Percentiles rank a stretch among this genome's conserved stretches.
Evolutionary conservation across 1,284 basidiomycete species (phyloP).

Genomic region (Melampsora americana): DNA sequence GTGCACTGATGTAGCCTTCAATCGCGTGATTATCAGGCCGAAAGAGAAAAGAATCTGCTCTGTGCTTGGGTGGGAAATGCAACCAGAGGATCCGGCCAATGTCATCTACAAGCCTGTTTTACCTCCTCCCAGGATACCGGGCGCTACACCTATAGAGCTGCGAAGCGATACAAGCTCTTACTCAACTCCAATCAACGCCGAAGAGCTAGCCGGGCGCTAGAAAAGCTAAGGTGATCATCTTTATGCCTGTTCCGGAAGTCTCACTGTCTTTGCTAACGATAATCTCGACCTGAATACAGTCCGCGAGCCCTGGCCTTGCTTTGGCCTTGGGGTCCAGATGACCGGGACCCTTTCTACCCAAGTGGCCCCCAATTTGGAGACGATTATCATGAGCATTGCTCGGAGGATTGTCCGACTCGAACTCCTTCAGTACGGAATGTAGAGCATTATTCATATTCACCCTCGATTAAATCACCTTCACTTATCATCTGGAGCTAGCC

Average conservation of each 20-base stretch:
- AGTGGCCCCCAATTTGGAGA: slow-evolving; percentile 27
- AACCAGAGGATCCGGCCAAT: slow-evolving; percentile 20
- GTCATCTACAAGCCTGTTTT: slow-evolving; percentile 38
- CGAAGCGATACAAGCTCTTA: not conserved
- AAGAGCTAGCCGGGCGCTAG: slow-evolving; percentile 22
- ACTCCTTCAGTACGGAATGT: not conserved
- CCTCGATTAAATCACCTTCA: not conserved
- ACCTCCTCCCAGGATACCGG: slow-evolving; percentile 19
- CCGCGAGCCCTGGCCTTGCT: slow-evolving; percentile 15
- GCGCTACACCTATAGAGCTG: slow-evolving; percentile 1
- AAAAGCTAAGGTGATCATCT: slow-evolving; percentile 9
- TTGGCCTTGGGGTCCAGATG: slow-evolving; percentile 36
- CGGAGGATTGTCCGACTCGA: slow-evolving; percentile 15
- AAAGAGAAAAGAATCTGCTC: slow-evolving; percentile 25
- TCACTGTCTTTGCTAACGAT: not conserved
- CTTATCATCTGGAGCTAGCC: not conserved
- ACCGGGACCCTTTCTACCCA: slow-evolving; percentile 23
- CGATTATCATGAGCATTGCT: slow-evolving; percentile 28
- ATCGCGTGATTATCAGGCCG: slow-evolving; percentile 4
- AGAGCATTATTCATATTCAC: not conserved
- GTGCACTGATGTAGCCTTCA: too few species aligned
- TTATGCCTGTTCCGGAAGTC: not conserved
- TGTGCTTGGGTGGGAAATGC: slow-evolving; percentile 29
- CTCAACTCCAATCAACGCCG: slow-evolving; percentile 4
- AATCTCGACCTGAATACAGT: not conserved